phyloP scores from a whole-genome alignment of 2,329 filamentous ascomycete species.

The Sarocladium strictum region DNA sequence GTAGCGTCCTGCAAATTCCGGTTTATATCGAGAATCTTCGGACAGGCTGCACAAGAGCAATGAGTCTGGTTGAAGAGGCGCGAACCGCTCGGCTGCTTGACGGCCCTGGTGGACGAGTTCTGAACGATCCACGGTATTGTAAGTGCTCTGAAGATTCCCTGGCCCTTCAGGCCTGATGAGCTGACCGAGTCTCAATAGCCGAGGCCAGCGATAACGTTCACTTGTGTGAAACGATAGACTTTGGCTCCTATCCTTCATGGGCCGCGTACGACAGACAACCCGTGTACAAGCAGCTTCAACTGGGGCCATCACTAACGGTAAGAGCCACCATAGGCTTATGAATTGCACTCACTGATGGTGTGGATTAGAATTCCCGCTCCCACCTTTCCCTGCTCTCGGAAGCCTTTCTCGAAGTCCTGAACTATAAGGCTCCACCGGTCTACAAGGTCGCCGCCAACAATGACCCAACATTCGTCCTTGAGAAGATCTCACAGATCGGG shows the following conservation, averaged over 20 bases:
- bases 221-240: constrained; percentile 42
- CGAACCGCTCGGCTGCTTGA: constrained; percentile 39
- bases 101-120: constrained; percentile 32
- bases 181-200: constrained; percentile 24
- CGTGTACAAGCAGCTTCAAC: constrained; percentile 38
- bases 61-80: constrained; percentile 46
- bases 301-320: constrained; percentile 48
- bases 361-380: constrained; percentile 37
- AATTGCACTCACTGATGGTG: constrained; percentile 12
- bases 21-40: constrained; percentile 37
- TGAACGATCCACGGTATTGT: constrained; percentile 42
- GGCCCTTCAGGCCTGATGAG: constrained; percentile 11
- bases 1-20: constrained; percentile 42
- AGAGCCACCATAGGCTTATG: constrained; percentile 15
- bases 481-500: constrained; percentile 35
- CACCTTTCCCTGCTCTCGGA: constrained; percentile 45
- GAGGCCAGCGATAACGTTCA: constrained; percentile 32
- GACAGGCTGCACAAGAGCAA: constrained; percentile 44
- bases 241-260: constrained; percentile 45
- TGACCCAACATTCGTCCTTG: constrained; percentile 39
- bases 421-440: constrained; percentile 41
- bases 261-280: constrained; percentile 30
- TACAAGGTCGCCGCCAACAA: constrained; percentile 40
- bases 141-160: constrained; percentile 18
- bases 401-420: constrained; percentile 43